Base-by-base conservation (phyloP, 2,329 filamentous ascomycete genomes). In the Phialophora chinensis region DNA sequence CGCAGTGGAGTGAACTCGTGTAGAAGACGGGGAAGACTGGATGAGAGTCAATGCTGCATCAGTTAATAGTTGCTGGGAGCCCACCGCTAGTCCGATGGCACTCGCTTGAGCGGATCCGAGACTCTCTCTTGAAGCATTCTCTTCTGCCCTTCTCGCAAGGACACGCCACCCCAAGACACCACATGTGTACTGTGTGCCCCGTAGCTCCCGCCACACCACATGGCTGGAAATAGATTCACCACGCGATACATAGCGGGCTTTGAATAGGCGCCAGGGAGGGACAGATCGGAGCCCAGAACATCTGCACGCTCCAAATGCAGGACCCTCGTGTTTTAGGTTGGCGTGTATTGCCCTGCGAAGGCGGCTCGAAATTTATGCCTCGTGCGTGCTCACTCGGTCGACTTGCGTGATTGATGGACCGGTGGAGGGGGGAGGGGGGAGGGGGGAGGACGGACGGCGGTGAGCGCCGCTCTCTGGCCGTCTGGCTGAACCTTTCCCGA, bases 1-100 rank as follows among this genome's bases (percentile, higher is more conserved):
- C 23, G 8, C 47, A 31, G 11, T 65, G 62, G 62, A 65, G 57
- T 42, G 65, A 67, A 14, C 62, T 58, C 25, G 57, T 65, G 20
- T 62, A 52, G 42, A 54, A 58, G 31, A 17, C 25, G 23, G 6
- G n/a, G 4, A 12, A 14, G 14, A 29, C 25, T 27, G 4, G 29
- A 23, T 5, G 23, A 20, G n/a, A 2, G 20, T 25, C 55, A 27
- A n/a, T 14, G 10, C 17, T 25, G 44, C 44, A n/a, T 23, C 17
- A 8, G 17, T 23, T 23, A 8, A 4, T 23, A n/a, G 44, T 49
- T 49, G 17, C 10, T 49, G 17, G 10, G 4, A n/a, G 44, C 11
- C 44, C 38, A n/a, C 14, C 38, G 14, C 38, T 44, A 8, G 38
- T 44, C 38, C 14, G 14, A 14, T 6, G 38, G 38, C 38, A 42